A percentile compares a stretch with the other conserved stretches of the same genome.
These are phyloP conservation scores for Crepidotus variabilis DNA, from an alignment of 768 basidiomycete genomes.

Conservation along the genomic window DNA sequence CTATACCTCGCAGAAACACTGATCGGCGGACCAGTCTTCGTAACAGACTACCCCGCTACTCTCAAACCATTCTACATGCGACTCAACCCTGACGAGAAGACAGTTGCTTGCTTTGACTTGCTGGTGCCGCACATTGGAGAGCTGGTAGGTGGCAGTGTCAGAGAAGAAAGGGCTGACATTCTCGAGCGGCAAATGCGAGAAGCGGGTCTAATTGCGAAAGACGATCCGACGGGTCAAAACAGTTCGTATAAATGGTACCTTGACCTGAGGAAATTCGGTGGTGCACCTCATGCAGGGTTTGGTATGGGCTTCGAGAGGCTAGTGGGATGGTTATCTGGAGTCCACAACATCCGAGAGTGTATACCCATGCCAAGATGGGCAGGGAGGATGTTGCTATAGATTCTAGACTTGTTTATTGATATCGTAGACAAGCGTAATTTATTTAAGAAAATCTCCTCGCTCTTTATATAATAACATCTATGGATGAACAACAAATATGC, in stretches of 20 bases:
- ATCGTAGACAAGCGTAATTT: too few species aligned
- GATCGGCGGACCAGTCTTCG: conserved; percentile 77
- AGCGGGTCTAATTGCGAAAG: conserved; percentile 18
- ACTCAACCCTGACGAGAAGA: conserved; percentile 36
- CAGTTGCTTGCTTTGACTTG: conserved; percentile 93
- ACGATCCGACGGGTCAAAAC: conserved; percentile 30
- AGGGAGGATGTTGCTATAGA: conserved; percentile 67
- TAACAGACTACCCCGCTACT: conserved; percentile 79
- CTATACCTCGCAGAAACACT: conserved; percentile 77
- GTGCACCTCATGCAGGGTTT: conserved; percentile 91
- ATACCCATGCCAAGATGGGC: conserved; percentile 90
- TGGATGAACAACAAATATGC: background rate
- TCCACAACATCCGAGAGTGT: conserved; percentile 91
- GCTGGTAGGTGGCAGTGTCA: conserved; percentile 86
- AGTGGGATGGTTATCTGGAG: conserved; percentile 80
- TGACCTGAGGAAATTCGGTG: conserved; percentile 80
- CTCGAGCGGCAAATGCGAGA: conserved; percentile 49
- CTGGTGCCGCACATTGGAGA: conserved; percentile 88
- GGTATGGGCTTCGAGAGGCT: conserved; percentile 95
- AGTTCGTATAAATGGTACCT: conserved; percentile 65
- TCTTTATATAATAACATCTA: background rate
- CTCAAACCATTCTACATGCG: conserved; percentile 99
- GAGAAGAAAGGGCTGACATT: conserved; percentile 66
- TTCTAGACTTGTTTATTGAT: background rate
- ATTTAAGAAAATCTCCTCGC: too few species aligned